Conservation (phyloP, 1,139 yeast genomes). For the Debaryomyces sp. region DNA sequence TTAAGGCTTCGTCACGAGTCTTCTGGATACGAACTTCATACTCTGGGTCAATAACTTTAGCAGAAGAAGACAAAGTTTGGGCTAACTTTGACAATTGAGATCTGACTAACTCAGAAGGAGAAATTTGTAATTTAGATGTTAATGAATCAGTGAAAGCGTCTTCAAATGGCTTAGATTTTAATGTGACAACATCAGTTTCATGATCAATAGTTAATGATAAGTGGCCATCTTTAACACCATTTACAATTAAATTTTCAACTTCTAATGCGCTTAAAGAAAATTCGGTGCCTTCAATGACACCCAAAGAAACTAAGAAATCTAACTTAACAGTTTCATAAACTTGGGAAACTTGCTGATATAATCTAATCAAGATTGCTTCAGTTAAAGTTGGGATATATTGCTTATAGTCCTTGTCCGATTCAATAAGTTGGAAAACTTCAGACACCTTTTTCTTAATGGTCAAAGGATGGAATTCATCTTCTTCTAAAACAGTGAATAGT, state of each 20-base stretch:
- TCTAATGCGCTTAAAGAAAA: slow-evolving; percentile 67
- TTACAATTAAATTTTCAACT: slow-evolving; percentile 80
- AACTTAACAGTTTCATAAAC: slow-evolving; percentile 81
- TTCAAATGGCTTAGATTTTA: slow-evolving; percentile 79
- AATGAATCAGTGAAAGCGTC: slow-evolving; percentile 51
- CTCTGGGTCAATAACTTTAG: slow-evolving; percentile 54
- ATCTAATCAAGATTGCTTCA: slow-evolving; percentile 77
- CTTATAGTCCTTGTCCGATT: slow-evolving; percentile 61
- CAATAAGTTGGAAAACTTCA: slow-evolving; percentile 62
- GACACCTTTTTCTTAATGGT: slow-evolving; percentile 67
- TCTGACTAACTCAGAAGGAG: slow-evolving; percentile 75
- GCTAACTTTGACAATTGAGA: slow-evolving; percentile 73
- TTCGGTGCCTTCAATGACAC: slow-evolving; percentile 66
- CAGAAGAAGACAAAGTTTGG: slow-evolving; percentile 56
- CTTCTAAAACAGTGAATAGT: slow-evolving; percentile 74
- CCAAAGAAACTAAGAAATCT: slow-evolving; percentile 77
- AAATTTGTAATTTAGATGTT: slow-evolving; percentile 54
- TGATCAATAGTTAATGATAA: slow-evolving; percentile 82
- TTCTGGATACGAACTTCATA: slow-evolving; percentile 40
- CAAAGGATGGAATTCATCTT: slow-evolving; percentile 80
- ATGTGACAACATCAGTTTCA: slow-evolving; percentile 73
- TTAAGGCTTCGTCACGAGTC: slow-evolving; percentile 54
- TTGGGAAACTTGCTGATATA: slow-evolving; percentile 86
- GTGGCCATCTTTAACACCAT: slow-evolving; percentile 83
- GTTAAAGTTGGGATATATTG: slow-evolving; percentile 76